These are phyloP conservation scores for Debaryomyces fabryi DNA, from an alignment of 1,139 yeast genomes.

Conservation along the genomic window DNA sequence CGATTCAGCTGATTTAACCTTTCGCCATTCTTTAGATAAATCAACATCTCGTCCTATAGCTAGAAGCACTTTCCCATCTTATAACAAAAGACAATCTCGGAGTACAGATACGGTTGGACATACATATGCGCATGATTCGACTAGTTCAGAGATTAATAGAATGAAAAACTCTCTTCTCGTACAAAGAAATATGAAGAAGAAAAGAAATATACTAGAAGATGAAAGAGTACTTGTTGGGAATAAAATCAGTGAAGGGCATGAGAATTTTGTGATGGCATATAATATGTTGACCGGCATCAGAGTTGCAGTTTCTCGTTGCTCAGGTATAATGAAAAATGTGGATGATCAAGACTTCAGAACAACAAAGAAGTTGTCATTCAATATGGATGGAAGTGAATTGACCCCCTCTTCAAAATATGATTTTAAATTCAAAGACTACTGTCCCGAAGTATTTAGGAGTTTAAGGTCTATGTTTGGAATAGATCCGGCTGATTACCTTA, in stretches of 20 bases:
- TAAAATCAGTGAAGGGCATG: constrained; percentile 89
- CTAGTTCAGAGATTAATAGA: constrained; percentile 42
- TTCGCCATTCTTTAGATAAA: background rate
- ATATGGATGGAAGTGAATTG: constrained; percentile 82
- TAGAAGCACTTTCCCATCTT: constrained; percentile 26
- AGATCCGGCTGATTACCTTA: constrained; percentile 94
- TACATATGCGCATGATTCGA: constrained; percentile 21
- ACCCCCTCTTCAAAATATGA: constrained; percentile 95
- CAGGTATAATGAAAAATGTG: constrained; percentile 79
- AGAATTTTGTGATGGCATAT: constrained; percentile 90
- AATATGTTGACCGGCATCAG: constrained; percentile 97
- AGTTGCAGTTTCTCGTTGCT: constrained; percentile 90
- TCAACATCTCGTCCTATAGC: constrained; percentile 15
- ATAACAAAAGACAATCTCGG: constrained; percentile 10
- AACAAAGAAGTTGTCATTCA: constrained; percentile 81
- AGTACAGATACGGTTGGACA: background rate
- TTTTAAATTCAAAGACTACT: constrained; percentile 94
- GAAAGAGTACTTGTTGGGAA: constrained; percentile 75
- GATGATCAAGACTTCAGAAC: constrained; percentile 69
- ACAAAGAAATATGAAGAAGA: constrained; percentile 45
- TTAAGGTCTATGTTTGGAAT: constrained; percentile 77
- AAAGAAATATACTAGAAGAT: constrained; percentile 52
- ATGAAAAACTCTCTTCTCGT: constrained; percentile 46
- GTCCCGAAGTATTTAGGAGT: constrained; percentile 93
- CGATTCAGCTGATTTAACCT: constrained; percentile 7